These are phyloP conservation scores for Carex parvula DNA, from an alignment of 176 grass and related monocot species.

Conservation along the genomic window DNA sequence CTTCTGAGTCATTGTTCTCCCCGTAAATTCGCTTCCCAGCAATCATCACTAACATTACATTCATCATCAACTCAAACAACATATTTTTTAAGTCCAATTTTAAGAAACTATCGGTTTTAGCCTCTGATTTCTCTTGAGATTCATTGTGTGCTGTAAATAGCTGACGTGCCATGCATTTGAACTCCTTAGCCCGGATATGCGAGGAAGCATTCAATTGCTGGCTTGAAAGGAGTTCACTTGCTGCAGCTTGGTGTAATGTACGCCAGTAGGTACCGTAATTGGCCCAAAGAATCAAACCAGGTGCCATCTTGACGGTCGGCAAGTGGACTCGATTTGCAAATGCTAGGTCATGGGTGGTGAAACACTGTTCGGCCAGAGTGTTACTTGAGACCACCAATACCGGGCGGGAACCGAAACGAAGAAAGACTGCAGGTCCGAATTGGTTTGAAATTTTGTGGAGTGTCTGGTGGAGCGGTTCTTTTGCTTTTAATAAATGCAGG, in stretches of 20 bases:
- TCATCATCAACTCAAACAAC: slow-evolving; percentile 22
- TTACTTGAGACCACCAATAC: slow-evolving; percentile 23
- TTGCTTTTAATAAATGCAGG: slow-evolving; percentile 7
- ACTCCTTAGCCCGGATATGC: not conserved
- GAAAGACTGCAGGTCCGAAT: slow-evolving; percentile 4
- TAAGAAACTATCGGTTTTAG: not conserved
- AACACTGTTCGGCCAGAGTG: slow-evolving; percentile 30
- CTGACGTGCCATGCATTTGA: not conserved
- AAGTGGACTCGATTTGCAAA: slow-evolving; percentile 27
- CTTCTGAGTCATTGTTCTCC: slow-evolving; percentile 1
- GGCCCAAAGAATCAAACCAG: not conserved
- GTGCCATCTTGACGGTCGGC: not conserved
- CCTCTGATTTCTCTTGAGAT: not conserved
- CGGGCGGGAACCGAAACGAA: slow-evolving; percentile 26
- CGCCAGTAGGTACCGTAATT: slow-evolving; percentile 12
- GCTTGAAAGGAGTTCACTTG: not conserved
- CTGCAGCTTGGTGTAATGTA: not conserved
- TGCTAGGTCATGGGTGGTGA: slow-evolving; percentile 26
- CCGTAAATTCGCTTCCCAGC: not conserved
- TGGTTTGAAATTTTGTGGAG: slow-evolving; percentile 14
- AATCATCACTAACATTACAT: slow-evolving; percentile 25
- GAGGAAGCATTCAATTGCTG: slow-evolving; percentile 10
- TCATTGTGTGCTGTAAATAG: not conserved
- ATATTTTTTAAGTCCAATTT: slow-evolving; percentile 16
- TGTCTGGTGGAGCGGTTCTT: slow-evolving; percentile 10